A percentile compares a stretch with the other conserved stretches of the same genome.
Conservation (phyloP, 179 eudicot genomes). For the Heliamphora pulchella region DNA sequence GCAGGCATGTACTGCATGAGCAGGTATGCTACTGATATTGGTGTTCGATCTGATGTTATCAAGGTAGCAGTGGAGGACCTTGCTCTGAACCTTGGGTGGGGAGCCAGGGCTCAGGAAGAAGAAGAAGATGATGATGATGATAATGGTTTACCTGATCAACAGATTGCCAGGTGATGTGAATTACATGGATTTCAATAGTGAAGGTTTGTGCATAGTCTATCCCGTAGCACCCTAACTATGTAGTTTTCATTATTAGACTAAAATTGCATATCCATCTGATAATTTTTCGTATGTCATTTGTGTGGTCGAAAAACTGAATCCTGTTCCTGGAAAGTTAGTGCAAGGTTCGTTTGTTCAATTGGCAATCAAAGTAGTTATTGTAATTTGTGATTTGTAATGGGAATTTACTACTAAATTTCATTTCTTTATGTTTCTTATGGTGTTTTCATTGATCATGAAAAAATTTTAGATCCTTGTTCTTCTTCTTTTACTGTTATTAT, state of each 20-base stretch:
- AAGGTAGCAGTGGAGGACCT: conserved; percentile 82
- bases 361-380: not conserved
- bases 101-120: not conserved
- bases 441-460: not conserved
- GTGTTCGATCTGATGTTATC: conserved; percentile 79
- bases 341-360: not conserved
- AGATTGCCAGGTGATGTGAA: conserved; percentile 10
- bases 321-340: not conserved
- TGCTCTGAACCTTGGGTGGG: conserved; percentile 20
- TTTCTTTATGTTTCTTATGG: not conserved
- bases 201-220: conserved; percentile 4
- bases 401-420: not conserved
- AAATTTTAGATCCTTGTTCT: not conserved
- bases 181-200: not conserved
- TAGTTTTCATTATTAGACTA: conserved; percentile 2
- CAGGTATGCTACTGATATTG: conserved; percentile 84
- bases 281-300: not conserved
- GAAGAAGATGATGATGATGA: not conserved
- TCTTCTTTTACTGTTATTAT: not conserved
- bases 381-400: not conserved
- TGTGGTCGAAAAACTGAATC: not conserved
- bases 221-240: not conserved
- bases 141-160: not conserved
- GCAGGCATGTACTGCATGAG: conserved; percentile 93
- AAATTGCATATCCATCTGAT: not conserved